phyloP scores from a whole-genome alignment of 768 basidiomycete species.

The Leccinellum albellum region DNA sequence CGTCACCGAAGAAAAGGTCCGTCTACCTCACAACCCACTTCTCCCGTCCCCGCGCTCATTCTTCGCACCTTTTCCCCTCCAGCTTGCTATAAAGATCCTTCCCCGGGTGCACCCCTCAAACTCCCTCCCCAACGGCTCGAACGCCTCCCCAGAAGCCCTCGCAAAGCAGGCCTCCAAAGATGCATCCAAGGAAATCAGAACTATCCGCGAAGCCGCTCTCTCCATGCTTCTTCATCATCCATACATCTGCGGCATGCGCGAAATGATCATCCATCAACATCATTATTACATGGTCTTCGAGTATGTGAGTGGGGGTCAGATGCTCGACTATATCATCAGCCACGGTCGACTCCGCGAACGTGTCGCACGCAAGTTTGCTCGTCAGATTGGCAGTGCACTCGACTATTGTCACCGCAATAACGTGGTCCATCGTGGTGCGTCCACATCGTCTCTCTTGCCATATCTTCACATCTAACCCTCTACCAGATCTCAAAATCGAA shows the following conservation, averaged over 20 bases:
- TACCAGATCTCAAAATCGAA: conserved; percentile 92
- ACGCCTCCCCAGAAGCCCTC: conserved; percentile 49
- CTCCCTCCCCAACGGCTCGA: conserved; percentile 45
- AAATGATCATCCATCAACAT: conserved; percentile 95
- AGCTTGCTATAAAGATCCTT: conserved; percentile 99
- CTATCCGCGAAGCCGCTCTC: conserved; percentile 91
- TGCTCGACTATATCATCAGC: conserved; percentile 99
- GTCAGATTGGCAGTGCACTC: conserved; percentile 94
- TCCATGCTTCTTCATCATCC: conserved; percentile 97
- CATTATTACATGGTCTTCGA: conserved; percentile 99
- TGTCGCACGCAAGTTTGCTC: conserved; percentile 94
- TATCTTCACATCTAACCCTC: background rate
- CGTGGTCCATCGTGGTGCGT: conserved; percentile 87
- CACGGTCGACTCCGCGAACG: conserved; percentile 94
- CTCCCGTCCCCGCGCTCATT: conserved; percentile 8
- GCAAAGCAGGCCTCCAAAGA: conserved; percentile 86
- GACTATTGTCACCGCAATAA: conserved; percentile 97
- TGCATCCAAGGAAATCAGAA: conserved; percentile 93
- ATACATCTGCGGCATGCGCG: conserved; percentile 98
- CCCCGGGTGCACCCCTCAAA: conserved; percentile 72
- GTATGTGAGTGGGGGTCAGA: conserved; percentile 98
- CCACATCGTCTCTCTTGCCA: conserved; percentile 7
- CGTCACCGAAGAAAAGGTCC: conserved; percentile 86
- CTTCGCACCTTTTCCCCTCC: conserved; percentile 2
- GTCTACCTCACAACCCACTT: conserved; percentile 20